These are phyloP conservation scores for Ceriops decandra DNA, from an alignment of 345 rosid species.

Conservation along the genomic window DNA sequence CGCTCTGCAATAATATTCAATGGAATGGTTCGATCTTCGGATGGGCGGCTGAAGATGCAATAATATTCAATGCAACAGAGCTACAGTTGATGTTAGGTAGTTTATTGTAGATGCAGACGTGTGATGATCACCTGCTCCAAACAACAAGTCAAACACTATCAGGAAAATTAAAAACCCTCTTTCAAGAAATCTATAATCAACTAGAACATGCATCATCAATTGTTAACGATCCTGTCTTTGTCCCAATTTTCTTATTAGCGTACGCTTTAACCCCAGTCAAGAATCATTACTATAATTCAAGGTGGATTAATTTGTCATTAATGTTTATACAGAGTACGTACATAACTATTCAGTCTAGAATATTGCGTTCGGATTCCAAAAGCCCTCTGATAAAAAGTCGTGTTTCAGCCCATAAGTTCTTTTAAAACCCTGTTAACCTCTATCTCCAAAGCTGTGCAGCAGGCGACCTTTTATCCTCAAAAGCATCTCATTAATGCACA, in stretches of 20 bases:
- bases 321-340: not conserved
- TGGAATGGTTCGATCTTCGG: slow-evolving; percentile 96
- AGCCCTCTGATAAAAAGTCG: not conserved
- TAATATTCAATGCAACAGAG: not conserved
- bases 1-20: slow-evolving; percentile 79
- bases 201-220: not conserved
- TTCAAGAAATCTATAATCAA: slow-evolving; percentile 24
- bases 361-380: not conserved
- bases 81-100: no score
- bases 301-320: no score
- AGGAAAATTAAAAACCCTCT: not conserved
- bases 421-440: slow-evolving; percentile 1
- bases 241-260: not conserved
- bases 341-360: not conserved
- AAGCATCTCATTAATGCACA: not conserved
- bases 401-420: not conserved
- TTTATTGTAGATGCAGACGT: no score
- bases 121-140: no score
- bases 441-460: not conserved
- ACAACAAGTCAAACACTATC: not conserved
- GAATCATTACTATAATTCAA: slow-evolving; percentile 10
- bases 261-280: slow-evolving; percentile 5
- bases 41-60: slow-evolving; percentile 65
- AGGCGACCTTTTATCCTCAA: not conserved
- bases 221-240: not conserved